Base-by-base conservation (phyloP, 805 yeast species). In the Candida coleopterorum region DNA sequence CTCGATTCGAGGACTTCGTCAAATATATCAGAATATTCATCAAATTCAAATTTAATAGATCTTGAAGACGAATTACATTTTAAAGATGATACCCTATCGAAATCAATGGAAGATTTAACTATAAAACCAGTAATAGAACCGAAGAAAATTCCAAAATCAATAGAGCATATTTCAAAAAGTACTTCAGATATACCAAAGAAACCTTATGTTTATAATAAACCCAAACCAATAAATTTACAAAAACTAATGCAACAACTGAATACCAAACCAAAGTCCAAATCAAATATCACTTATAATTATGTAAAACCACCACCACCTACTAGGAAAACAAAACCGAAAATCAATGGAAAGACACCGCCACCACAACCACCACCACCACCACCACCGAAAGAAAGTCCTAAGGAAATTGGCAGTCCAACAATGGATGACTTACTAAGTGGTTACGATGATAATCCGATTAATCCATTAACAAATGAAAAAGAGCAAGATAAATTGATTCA, bases 401-500 rank as follows among this genome's bases (percentile, higher is more conserved):
- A 26, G 25, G 40, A 37, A 40, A 32, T 17, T 12, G 41, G 43
- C 8, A 47, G 56, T 14, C 60, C 63, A 3, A 49, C 58, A 10
- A 48, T 56, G 55, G 55, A 54, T 40, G 53, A 49, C 25, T 44
- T 53, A 35, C 39, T 54, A 11, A 49, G 44, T 29, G 58, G 50
- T 37, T 31, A 44, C 10, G 49, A 45, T 29, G 47, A 43, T n/a
- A 53, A 52, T 16, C 62, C 55, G 22, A 54, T 46, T n/a, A 52
- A 50, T 31, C 42, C 43, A 8, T 38, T 46, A 4, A 29, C 47
- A 20, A 44, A 43, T 30, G 56, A 53, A 6, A 53, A 47, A 15
- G 64, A 61, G 16, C 65, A 65, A 41, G 62, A 61, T 10, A 52
- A 50, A 18, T 45, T 75, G 16, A 72, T 75, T 32, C 54, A 60